A percentile compares a stretch with the other conserved stretches of the same genome.
phyloP scores from a whole-genome alignment of 2,329 filamentous ascomycete species.

The Trichophyton rubrum region DNA sequence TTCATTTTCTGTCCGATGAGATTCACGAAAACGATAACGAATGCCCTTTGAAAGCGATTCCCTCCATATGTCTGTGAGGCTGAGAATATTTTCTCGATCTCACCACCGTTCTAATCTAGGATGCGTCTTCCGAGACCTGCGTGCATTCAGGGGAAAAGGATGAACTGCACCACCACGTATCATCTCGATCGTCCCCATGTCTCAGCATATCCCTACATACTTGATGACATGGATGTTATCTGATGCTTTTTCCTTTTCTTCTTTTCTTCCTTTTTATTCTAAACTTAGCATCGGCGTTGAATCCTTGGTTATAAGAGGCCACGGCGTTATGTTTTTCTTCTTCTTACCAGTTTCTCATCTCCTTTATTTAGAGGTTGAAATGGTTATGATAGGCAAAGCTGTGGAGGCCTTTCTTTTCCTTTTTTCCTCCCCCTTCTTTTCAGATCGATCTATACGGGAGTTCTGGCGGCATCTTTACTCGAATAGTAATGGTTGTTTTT shows the following conservation, averaged over 20 bases:
- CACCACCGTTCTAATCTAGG: not conserved
- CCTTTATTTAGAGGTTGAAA: not conserved
- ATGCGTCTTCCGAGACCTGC: not conserved
- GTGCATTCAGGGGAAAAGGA: not conserved
- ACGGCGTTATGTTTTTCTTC: not conserved
- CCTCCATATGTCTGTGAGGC: not conserved
- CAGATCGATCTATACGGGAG: no score
- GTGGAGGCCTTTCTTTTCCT: not conserved
- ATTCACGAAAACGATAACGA: no score
- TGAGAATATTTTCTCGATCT: not conserved
- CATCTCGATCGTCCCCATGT: not conserved
- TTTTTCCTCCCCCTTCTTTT: no score
- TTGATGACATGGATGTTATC: not conserved
- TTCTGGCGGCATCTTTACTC: no score
- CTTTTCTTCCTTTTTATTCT: not conserved
- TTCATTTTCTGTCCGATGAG: no score
- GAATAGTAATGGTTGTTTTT: no score
- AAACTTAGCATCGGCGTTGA: constrained; percentile 1
- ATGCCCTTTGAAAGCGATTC: no score
- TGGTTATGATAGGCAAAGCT: not conserved
- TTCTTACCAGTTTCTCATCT: not conserved
- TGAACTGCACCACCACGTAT: not conserved
- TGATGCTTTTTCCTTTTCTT: not conserved
- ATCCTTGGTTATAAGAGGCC: not conserved
- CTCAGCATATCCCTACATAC: not conserved